Percentiles rank a stretch among this genome's conserved stretches.
Evolutionary conservation across 2,329 filamentous ascomycete genomes (phyloP).

Genomic region (Neoarthrinium moseri): DNA sequence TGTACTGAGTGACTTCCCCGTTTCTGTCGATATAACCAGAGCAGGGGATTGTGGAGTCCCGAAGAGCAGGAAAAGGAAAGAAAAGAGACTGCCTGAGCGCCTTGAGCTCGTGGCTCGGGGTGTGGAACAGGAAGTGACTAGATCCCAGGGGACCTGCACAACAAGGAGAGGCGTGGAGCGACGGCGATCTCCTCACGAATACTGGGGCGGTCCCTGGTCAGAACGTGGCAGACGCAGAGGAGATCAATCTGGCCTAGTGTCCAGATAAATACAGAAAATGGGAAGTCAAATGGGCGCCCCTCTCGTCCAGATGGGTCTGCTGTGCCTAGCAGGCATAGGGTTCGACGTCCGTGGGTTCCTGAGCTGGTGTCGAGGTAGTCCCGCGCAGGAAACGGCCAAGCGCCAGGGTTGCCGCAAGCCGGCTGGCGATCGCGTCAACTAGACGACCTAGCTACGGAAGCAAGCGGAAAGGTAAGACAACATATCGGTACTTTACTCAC

Average conservation of each 20-base stretch:
- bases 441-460: neutral
- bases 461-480: constrained; percentile 1
- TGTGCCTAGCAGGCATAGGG: neutral
- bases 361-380: constrained; percentile 6
- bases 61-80: constrained; percentile 8
- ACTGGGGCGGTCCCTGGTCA: constrained; percentile 11
- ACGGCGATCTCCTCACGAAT: constrained; percentile 12
- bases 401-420: constrained; percentile 6
- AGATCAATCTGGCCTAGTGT: constrained; percentile 11
- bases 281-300: neutral
- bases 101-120: constrained; percentile 9
- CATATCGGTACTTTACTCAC: neutral
- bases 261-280: constrained; percentile 7
- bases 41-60: constrained; percentile 11
- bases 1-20: constrained; percentile 6
- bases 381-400: constrained; percentile 9
- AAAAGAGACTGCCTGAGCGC: constrained; percentile 12
- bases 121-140: constrained; percentile 8
- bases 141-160: constrained; percentile 8
- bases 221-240: constrained; percentile 13
- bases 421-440: constrained; percentile 1
- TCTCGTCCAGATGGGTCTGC: constrained; percentile 1
- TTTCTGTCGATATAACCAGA: constrained; percentile 7
- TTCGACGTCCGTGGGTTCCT: constrained; percentile 6
- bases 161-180: constrained; percentile 8